Percentiles rank a stretch among this genome's conserved stretches.
Evolutionary conservation across 2,329 filamentous ascomycete species (phyloP).

Genomic region (Aspergillus pseudoterreus): DNA sequence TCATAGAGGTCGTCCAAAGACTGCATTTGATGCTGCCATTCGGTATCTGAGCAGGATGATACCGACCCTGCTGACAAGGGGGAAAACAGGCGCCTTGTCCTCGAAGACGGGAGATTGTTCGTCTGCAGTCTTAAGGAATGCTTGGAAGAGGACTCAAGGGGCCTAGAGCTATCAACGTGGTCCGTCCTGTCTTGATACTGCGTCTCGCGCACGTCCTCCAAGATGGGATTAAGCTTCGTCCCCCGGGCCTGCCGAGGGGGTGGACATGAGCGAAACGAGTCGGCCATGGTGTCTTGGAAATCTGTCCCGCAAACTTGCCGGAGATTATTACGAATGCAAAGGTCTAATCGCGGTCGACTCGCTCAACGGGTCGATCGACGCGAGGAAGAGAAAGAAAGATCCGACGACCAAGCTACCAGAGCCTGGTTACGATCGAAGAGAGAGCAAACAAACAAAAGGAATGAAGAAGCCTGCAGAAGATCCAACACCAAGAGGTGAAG

Average conservation of each 20-base stretch:
- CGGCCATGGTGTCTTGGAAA: conserved; percentile 39
- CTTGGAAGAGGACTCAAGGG: not conserved
- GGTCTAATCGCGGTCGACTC: conserved; percentile 27
- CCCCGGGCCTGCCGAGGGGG: conserved; percentile 56
- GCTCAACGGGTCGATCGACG: conserved; percentile 28
- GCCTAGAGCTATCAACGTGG: not conserved
- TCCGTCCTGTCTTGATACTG: conserved; percentile 18
- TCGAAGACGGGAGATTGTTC: conserved; percentile 22
- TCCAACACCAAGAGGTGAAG: conserved; percentile 20
- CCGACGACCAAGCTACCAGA: conserved; percentile 32
- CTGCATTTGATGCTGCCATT: conserved; percentile 62
- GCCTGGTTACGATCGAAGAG: conserved; percentile 18
- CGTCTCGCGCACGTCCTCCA: conserved; percentile 52
- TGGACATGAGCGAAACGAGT: conserved; percentile 48
- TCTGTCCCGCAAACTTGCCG: not conserved
- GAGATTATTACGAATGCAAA: conserved; percentile 1
- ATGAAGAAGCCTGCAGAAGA: conserved; percentile 11
- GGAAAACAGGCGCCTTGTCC: conserved; percentile 26
- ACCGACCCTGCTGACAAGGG: conserved; percentile 30
- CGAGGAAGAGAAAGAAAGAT: conserved; percentile 20
- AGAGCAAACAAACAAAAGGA: conserved; percentile 11
- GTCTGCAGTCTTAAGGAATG: conserved; percentile 34
- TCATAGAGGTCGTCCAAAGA: conserved; percentile 88
- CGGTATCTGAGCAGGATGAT: conserved; percentile 49
- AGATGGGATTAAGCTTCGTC: conserved; percentile 61